Evolutionary conservation across 164 flowering plant genomes (phyloP), one percentile per base, ranked within the genome.

Genomic region (Vitis rotundifolia): DNA sequence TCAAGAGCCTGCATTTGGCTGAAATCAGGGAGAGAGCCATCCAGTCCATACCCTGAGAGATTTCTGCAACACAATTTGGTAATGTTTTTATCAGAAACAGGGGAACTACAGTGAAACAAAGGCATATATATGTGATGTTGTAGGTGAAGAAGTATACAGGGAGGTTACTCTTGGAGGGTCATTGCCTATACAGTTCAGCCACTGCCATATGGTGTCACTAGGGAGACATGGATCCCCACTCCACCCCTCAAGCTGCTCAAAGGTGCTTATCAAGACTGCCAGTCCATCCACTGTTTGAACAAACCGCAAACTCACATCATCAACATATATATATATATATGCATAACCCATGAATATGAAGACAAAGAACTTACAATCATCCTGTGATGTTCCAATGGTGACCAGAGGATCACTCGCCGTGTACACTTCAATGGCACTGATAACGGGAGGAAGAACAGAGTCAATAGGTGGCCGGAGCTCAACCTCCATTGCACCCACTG

Each of bases 1-100:
- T 69, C 60, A 58, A 74, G 73, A 31, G 69, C 77, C 37, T 59
- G 31, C 69, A 74, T 69, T 69, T 74, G 64, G 28, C 69, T 47
- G 61, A 74, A 64, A 14, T 69, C 60, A 1, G 44, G 58, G 0
- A 74, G 59, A 37, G 51, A 2, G 10, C 77, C 69, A 14, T 55
- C 13, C 18, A 69, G 61, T 18, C 56, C 73, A 63, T 69, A 64
- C 10, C 69, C 55, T 28, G 48, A 59, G 26, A 69, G 69, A 59
- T 22, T 11, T 59, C 77, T 74, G 57, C 3, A 37, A 26, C 13
- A 15, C 7, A 37, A 3, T 37, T 37, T 37, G 44, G 44, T 37
- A 37, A 37, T 37, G 5, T 37, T 37, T 37, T 37, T 37, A 37
- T 37, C 44, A 37, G 44, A 37, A 37, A 37, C 44, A 37, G 7